These are phyloP conservation scores for Fraxinus albicans DNA, from an alignment of 305 asterid genomes.

Conservation along the genomic window DNA sequence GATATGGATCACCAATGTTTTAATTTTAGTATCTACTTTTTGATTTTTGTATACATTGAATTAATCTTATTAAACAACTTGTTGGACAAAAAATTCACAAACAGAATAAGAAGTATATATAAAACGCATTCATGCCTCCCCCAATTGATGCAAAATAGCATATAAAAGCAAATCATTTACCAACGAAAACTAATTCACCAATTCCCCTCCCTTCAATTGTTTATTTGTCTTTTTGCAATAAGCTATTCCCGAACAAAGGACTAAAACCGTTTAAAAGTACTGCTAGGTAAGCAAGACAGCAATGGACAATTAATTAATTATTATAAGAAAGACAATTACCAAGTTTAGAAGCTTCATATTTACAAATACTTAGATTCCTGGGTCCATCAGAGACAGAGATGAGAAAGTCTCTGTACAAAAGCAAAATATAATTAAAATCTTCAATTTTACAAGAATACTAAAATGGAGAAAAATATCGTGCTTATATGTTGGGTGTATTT, in stretches of 20 bases:
- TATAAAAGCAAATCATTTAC: background rate
- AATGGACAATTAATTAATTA: background rate
- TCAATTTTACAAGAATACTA: slow-evolving; percentile 10
- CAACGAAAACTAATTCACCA: background rate
- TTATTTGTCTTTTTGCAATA: background rate
- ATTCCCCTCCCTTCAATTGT: background rate
- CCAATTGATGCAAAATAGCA: background rate
- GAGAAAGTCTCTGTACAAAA: slow-evolving; percentile 56
- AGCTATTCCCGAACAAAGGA: background rate
- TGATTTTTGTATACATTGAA: no score
- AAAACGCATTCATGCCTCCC: background rate
- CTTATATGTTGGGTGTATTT: slow-evolving; percentile 21
- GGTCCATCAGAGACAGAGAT: background rate
- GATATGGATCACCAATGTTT: no score
- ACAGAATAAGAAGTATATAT: background rate
- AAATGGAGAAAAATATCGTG: slow-evolving; percentile 1
- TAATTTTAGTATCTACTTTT: no score
- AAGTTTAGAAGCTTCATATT: background rate
- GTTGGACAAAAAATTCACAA: background rate
- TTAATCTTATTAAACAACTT: no score
- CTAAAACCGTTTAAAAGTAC: background rate
- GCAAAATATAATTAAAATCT: slow-evolving; percentile 17
- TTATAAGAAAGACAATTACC: background rate
- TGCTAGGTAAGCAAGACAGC: background rate
- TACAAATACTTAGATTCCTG: background rate